Conservation (phyloP, 2,329 filamentous ascomycete species). For the Dothistroma pini region DNA sequence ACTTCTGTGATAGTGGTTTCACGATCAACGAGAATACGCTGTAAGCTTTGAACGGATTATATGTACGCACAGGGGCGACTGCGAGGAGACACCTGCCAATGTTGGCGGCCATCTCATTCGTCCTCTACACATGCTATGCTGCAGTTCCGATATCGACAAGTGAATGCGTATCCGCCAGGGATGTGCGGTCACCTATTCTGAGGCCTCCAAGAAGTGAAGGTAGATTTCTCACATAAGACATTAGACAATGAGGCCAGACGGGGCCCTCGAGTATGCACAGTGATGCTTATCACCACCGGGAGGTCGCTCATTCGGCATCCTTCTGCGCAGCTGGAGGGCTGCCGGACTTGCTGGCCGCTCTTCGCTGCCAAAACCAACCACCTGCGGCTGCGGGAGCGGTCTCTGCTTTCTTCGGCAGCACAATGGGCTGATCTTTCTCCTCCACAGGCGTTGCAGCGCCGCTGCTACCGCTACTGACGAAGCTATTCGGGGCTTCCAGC, state of each 20-base stretch:
- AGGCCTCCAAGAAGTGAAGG: slow-evolving; percentile 3
- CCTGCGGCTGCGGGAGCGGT: slow-evolving; percentile 19
- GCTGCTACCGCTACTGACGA: slow-evolving; percentile 2
- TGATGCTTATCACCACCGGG: not conserved
- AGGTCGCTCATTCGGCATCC: slow-evolving; percentile 4
- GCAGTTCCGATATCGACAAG: not conserved
- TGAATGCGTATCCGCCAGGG: slow-evolving; percentile 5
- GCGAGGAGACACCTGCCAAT: not conserved
- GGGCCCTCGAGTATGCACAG: not conserved
- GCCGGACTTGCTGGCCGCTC: slow-evolving; percentile 27
- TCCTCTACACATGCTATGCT: slow-evolving; percentile 1
- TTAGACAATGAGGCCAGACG: slow-evolving; percentile 5
- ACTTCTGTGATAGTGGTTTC: slow-evolving; percentile 16
- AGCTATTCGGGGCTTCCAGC: slow-evolving; percentile 8
- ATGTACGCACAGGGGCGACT: not conserved
- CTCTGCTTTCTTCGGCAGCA: slow-evolving; percentile 15
- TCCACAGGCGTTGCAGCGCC: slow-evolving; percentile 14
- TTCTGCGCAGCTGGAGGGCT: slow-evolving; percentile 3
- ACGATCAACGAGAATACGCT: slow-evolving; percentile 25
- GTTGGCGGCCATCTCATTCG: not conserved
- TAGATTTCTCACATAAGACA: slow-evolving; percentile 2
- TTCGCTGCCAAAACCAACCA: slow-evolving; percentile 34
- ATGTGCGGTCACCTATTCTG: slow-evolving; percentile 2
- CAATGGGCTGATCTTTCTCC: slow-evolving; percentile 16
- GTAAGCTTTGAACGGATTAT: not conserved